Evolutionary conservation across 1,284 basidiomycete species (phyloP).

Genomic region (Heterobasidion annosum): DNA sequence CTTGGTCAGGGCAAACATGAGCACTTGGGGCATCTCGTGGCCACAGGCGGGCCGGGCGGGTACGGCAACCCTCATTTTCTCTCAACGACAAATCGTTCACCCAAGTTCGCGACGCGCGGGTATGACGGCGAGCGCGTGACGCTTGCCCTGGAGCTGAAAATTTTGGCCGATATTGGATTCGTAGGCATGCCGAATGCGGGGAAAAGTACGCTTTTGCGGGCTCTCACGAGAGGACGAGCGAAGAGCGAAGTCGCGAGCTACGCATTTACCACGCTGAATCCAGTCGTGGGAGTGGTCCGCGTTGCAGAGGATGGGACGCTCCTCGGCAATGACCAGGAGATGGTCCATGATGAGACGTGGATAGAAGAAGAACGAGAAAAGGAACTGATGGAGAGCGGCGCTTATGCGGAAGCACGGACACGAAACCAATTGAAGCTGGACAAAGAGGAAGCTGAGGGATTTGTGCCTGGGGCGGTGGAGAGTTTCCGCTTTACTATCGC

Average conservation of each 20-base stretch:
- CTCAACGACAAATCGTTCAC: constrained; percentile 57
- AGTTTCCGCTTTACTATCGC: constrained; percentile 86
- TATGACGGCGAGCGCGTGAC: constrained; percentile 76
- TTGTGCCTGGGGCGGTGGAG: constrained; percentile 45
- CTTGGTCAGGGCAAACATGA: constrained; percentile 57
- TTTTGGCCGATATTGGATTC: constrained; percentile 89
- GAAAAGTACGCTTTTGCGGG: constrained; percentile 84
- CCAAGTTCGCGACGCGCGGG: constrained; percentile 78
- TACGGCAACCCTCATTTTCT: constrained; percentile 88
- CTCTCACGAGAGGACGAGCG: constrained; percentile 78
- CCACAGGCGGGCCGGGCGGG: constrained; percentile 78
- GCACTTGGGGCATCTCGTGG: constrained; percentile 62
- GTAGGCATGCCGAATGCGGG: constrained; percentile 96
- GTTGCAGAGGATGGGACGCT: constrained; percentile 78
- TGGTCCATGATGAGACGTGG: constrained; percentile 65
- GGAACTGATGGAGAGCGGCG: constrained; percentile 39
- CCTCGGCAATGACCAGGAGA: constrained; percentile 43
- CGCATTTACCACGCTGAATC: constrained; percentile 93
- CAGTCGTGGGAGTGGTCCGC: constrained; percentile 88
- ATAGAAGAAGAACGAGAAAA: constrained; percentile 46
- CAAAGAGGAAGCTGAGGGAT: constrained; percentile 11
- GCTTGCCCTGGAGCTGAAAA: constrained; percentile 89
- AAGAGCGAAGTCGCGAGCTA: constrained; percentile 87
- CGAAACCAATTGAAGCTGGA: constrained; percentile 32
- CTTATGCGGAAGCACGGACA: constrained; percentile 37